A percentile compares a stretch with the other conserved stretches of the same genome.
Evolutionary conservation across 2,329 filamentous ascomycete species (phyloP).

Genomic region (Fusarium haematococcum): DNA sequence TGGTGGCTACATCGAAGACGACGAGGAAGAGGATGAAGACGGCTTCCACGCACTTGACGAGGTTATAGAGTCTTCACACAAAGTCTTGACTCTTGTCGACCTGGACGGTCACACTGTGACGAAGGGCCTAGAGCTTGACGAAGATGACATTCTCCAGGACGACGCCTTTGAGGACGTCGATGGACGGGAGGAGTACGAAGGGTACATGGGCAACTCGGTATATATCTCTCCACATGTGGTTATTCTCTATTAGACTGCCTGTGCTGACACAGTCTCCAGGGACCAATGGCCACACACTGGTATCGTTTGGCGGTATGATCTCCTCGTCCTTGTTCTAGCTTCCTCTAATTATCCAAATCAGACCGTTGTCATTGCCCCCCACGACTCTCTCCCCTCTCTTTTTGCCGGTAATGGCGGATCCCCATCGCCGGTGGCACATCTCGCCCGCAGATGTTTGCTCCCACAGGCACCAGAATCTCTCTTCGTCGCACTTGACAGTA

Average conservation of each 20-base stretch:
- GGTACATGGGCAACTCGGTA: conserved; percentile 45
- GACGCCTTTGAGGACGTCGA: conserved; percentile 32
- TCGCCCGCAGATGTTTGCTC: conserved; percentile 9
- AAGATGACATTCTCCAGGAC: conserved; percentile 38
- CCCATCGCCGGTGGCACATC: not conserved
- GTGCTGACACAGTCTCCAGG: conserved; percentile 14
- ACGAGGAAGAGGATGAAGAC: not conserved
- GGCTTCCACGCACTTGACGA: conserved; percentile 30
- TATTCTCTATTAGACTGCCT: not conserved
- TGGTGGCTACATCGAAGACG: not conserved
- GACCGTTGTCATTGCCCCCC: conserved; percentile 37
- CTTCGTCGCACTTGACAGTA: not conserved
- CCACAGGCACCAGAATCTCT: not conserved
- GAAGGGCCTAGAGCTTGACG: conserved; percentile 24
- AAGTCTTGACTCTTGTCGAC: conserved; percentile 44
- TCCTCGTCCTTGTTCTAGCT: no score
- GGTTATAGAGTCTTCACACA: conserved; percentile 6
- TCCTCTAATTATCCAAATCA: not conserved
- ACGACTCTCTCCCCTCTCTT: conserved; percentile 12
- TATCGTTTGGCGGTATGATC: conserved; percentile 38
- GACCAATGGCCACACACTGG: conserved; percentile 38
- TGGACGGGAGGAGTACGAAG: conserved; percentile 41
- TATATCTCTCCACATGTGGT: conserved; percentile 15
- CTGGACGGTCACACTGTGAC: conserved; percentile 40
- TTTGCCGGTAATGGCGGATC: not conserved